phyloP scores from a whole-genome alignment of 306 rosid genomes.

The Cicer arietinum region DNA sequence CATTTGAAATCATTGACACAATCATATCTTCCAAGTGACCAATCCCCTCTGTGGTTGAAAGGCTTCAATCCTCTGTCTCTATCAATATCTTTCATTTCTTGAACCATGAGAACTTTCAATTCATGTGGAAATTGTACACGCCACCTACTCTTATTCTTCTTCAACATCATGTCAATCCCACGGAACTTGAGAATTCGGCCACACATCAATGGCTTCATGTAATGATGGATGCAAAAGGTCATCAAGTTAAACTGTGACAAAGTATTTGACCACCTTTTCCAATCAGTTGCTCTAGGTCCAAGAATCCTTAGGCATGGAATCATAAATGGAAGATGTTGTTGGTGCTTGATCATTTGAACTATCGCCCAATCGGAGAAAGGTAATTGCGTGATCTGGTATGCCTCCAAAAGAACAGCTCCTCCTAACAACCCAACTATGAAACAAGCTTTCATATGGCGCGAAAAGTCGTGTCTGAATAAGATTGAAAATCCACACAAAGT shows the following conservation, averaged over 20 bases:
- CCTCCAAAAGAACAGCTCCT: conserved; percentile 61
- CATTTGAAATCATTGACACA: conserved; percentile 50
- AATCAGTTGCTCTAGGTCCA: conserved; percentile 42
- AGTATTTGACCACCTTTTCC: conserved; percentile 76
- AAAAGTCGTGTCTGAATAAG: conserved; percentile 38
- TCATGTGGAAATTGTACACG: conserved; percentile 41
- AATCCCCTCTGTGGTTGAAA: conserved; percentile 57
- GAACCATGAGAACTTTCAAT: conserved; percentile 52
- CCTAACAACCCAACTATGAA: conserved; percentile 50
- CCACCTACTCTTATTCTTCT: conserved; percentile 42
- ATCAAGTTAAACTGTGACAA: conserved; percentile 67
- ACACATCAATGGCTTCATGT: conserved; percentile 46
- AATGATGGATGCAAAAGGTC: conserved; percentile 56
- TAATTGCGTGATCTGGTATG: conserved; percentile 60
- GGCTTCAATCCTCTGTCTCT: conserved; percentile 49
- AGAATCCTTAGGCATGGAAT: conserved; percentile 51
- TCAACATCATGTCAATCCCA: conserved; percentile 47
- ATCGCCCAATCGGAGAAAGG: conserved; percentile 74
- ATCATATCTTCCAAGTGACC: conserved; percentile 58
- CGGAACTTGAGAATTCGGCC: conserved; percentile 44
- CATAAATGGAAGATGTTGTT: conserved; percentile 43
- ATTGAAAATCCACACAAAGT: conserved; percentile 50
- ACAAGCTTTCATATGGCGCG: conserved; percentile 40
- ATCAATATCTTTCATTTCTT: conserved; percentile 60
- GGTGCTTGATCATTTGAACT: conserved; percentile 55